Evolutionary conservation across 768 basidiomycete genomes (phyloP).

Genomic region (Amanita jacksonii): DNA sequence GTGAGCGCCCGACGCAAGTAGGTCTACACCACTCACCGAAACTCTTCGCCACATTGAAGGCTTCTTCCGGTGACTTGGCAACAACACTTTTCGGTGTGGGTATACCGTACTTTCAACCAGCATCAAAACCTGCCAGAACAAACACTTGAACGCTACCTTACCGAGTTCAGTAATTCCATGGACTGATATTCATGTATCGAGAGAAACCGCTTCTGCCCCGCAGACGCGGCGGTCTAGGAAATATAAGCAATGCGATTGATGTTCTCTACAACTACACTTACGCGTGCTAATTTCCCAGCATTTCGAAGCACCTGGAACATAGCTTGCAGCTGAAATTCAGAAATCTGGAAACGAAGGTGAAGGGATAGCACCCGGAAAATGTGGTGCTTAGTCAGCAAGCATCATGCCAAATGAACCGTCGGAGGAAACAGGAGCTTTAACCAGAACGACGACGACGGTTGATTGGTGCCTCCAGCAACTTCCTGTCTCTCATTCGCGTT

Average conservation of each 20-base stretch:
- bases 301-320: conserved; percentile 68
- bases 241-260: conserved; percentile 7
- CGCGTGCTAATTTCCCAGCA: conserved; percentile 56
- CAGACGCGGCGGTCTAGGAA: conserved; percentile 46
- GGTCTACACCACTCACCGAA: conserved; percentile 49
- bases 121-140: background rate
- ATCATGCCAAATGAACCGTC: conserved; percentile 3
- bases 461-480: conserved; percentile 26
- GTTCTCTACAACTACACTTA: conserved; percentile 21
- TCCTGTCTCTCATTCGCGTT: conserved; percentile 62
- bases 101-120: conserved; percentile 69
- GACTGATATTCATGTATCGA: conserved; percentile 99
- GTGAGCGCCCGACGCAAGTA: conserved; percentile 3
- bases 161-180: conserved; percentile 88
- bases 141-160: conserved; percentile 21
- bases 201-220: conserved; percentile 82
- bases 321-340: conserved; percentile 18
- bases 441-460: conserved; percentile 81
- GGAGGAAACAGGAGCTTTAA: conserved; percentile 12
- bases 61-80: conserved; percentile 85
- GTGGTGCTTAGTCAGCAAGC: conserved; percentile 39
- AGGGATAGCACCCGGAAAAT: too few relatives aligned
- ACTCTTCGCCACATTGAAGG: conserved; percentile 77
- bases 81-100: conserved; percentile 87
- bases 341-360: conserved; percentile 10